Conservation (phyloP, 495 filamentous ascomycete genomes). For the Copromyces sp. region DNA sequence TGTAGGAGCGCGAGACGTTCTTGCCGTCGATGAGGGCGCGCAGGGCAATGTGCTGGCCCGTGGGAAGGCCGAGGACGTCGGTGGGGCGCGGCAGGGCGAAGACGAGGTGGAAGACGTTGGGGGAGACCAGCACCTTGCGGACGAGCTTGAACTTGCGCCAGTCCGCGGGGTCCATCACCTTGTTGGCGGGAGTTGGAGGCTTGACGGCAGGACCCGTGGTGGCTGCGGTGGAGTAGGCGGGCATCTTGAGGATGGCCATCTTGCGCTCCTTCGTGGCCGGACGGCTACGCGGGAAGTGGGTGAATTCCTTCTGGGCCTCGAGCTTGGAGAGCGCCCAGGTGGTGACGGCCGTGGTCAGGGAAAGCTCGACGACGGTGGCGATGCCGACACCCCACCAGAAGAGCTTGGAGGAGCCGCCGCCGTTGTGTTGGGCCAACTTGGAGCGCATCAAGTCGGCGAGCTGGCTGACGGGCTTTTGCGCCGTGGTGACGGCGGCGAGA, state of each 20-base stretch:
- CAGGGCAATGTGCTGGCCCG: slow-evolving; percentile 45
- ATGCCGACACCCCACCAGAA: slow-evolving; percentile 12
- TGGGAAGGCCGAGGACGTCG: slow-evolving; percentile 40
- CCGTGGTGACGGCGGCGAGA: neutral
- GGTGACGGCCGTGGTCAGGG: neutral
- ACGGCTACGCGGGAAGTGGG: slow-evolving; percentile 3
- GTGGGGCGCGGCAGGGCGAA: slow-evolving; percentile 36
- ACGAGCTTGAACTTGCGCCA: slow-evolving; percentile 37
- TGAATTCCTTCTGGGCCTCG: slow-evolving; percentile 14
- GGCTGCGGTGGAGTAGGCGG: slow-evolving; percentile 21
- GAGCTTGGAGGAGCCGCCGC: slow-evolving; percentile 16
- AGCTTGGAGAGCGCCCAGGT: slow-evolving; percentile 9
- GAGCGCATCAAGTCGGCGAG: neutral
- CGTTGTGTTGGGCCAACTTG: neutral
- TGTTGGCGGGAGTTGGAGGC: slow-evolving; percentile 8
- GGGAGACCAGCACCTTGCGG: slow-evolving; percentile 31
- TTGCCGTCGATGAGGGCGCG: slow-evolving; percentile 33
- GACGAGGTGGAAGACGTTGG: slow-evolving; percentile 38
- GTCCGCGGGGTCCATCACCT: slow-evolving; percentile 28
- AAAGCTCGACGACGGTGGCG: slow-evolving; percentile 5
- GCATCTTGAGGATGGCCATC: neutral
- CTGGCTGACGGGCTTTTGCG: neutral
- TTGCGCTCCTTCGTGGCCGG: neutral
- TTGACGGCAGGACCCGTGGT: slow-evolving; percentile 15
- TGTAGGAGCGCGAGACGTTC: slow-evolving; percentile 38